Conservation (phyloP, 2,329 filamentous ascomycete genomes). For the Arthrobotrys entomopaga region DNA sequence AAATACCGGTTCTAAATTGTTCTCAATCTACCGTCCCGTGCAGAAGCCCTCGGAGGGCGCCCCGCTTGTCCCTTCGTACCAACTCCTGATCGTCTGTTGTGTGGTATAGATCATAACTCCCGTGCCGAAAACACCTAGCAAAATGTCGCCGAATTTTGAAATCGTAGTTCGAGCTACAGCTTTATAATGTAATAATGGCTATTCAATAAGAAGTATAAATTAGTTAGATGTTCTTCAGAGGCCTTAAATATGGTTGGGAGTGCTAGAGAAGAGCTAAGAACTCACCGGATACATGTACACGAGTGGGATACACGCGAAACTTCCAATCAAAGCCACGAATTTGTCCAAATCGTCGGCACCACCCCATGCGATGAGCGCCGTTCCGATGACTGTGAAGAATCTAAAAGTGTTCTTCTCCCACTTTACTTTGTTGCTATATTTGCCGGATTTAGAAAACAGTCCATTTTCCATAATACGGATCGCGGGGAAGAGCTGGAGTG, state of each 20-base stretch:
- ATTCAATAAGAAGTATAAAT: constrained; percentile 41
- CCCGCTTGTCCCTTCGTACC: constrained; percentile 67
- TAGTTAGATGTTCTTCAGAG: constrained; percentile 59
- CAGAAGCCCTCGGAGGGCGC: constrained; percentile 42
- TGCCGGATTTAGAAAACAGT: constrained; percentile 76
- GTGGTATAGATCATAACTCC: constrained; percentile 94
- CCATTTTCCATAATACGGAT: constrained; percentile 97
- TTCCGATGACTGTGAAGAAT: constrained; percentile 89
- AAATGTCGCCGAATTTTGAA: constrained; percentile 77
- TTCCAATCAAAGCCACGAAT: constrained; percentile 94
- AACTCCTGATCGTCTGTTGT: constrained; percentile 83
- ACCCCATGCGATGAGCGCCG: constrained; percentile 87
- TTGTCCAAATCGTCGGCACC: constrained; percentile 95
- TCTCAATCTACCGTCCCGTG: constrained; percentile 15
- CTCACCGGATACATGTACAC: constrained; percentile 98
- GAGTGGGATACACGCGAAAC: constrained; percentile 95
- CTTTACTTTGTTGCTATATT: constrained; percentile 98
- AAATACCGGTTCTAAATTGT: background rate
- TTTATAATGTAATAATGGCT: constrained; percentile 82
- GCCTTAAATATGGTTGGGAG: background rate
- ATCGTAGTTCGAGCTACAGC: constrained; percentile 73
- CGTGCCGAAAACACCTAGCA: constrained; percentile 82
- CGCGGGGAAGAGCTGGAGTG: constrained; percentile 95
- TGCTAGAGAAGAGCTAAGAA: constrained; percentile 58
- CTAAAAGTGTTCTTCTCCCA: constrained; percentile 99